Evolutionary conservation across 352 stramenopile genomes (phyloP).

Genomic region (Pseudoperonospora humuli): DNA sequence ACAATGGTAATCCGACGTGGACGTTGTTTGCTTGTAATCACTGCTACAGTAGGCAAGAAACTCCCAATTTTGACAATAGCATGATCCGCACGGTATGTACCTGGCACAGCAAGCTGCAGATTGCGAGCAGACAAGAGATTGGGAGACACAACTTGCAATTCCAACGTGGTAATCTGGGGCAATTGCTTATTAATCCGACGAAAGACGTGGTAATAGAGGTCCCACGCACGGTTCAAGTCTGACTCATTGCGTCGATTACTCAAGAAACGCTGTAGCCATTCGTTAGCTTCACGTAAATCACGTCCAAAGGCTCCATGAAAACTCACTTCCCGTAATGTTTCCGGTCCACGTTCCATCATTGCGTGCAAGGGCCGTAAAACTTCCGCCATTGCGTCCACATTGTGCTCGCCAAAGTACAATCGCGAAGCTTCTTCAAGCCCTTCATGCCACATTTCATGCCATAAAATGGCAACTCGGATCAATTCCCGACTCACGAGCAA

Average conservation of each 20-base stretch:
- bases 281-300: constrained; percentile 81
- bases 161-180: constrained; percentile 90
- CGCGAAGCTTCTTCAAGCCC: constrained; percentile 95
- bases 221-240: constrained; percentile 94
- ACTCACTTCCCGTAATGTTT: constrained; percentile 69
- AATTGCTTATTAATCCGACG: constrained; percentile 86
- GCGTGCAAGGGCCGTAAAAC: constrained; percentile 90
- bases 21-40: constrained; percentile 98
- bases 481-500: constrained; percentile 94
- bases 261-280: constrained; percentile 66
- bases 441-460: constrained; percentile 98
- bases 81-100: constrained; percentile 72
- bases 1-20: constrained; percentile 93
- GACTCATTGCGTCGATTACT: constrained; percentile 51
- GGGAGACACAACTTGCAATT: constrained; percentile 94
- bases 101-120: constrained; percentile 94
- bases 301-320: constrained; percentile 90
- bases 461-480: constrained; percentile 97
- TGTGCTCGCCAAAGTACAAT: constrained; percentile 95
- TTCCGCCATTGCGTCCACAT: constrained; percentile 94
- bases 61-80: constrained; percentile 64
- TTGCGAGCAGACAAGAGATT: constrained; percentile 88
- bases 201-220: constrained; percentile 98
- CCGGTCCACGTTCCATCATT: constrained; percentile 84
- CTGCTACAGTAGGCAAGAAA: constrained; percentile 91